phyloP scores from a whole-genome alignment of 2,329 filamentous ascomycete genomes.

The Leptosphaerulina australis region DNA sequence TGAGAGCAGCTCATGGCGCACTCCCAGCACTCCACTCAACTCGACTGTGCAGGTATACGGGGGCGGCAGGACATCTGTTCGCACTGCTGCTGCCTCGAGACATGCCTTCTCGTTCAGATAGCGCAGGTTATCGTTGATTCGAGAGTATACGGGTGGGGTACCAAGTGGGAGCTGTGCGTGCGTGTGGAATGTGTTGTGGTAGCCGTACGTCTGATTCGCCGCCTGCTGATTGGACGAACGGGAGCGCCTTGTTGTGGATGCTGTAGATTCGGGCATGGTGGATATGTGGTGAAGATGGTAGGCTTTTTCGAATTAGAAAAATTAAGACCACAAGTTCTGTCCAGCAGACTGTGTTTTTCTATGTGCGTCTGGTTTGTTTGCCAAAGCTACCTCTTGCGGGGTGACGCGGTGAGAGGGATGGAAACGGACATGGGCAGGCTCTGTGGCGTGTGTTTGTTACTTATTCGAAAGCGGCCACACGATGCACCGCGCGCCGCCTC shows the following conservation, averaged over 20 bases:
- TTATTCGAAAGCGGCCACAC: conserved; percentile 15
- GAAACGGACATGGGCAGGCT: conserved; percentile 16
- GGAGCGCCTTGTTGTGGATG: conserved; percentile 15
- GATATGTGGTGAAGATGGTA: conserved; percentile 1
- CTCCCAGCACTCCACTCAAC: conserved; percentile 48
- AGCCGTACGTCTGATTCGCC: conserved; percentile 45
- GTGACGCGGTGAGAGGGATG: conserved; percentile 9
- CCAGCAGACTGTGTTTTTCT: conserved; percentile 14
- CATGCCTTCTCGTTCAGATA: conserved; percentile 32
- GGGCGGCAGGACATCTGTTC: conserved; percentile 34
- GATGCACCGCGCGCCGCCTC: conserved; percentile 17
- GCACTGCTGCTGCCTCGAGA: conserved; percentile 25
- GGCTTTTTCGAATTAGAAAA: conserved; percentile 6
- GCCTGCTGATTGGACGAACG: conserved; percentile 30
- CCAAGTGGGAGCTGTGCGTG: conserved; percentile 39
- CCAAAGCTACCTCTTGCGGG: conserved; percentile 12
- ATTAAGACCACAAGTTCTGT: conserved; percentile 1
- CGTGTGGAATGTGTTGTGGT: conserved; percentile 53
- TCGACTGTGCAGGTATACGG: conserved; percentile 47
- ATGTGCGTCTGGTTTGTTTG: conserved; percentile 17
- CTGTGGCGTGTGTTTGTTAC: conserved; percentile 15
- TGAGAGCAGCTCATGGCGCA: conserved; percentile 70
- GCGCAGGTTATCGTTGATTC: conserved; percentile 33
- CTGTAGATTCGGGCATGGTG: conserved; percentile 14
- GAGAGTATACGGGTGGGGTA: conserved; percentile 42